Conservation (phyloP, 176 grass and related monocot species). For the Bothriochloa decipiens region DNA sequence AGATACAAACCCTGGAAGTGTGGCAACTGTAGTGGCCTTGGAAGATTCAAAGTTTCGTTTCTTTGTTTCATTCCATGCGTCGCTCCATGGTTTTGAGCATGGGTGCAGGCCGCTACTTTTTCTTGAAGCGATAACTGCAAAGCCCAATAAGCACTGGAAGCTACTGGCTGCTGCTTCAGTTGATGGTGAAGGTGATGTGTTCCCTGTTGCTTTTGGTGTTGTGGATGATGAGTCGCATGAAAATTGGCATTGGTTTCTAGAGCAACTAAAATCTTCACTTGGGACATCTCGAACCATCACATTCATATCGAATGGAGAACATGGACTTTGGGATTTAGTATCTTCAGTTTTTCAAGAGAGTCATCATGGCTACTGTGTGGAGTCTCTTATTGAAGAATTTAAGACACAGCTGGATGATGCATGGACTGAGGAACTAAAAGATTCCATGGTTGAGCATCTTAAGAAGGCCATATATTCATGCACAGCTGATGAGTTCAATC, state of each 20-base stretch:
- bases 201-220: constrained; percentile 87
- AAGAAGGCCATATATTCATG: constrained; percentile 73
- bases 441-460: constrained; percentile 76
- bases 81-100: constrained; percentile 88
- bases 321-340: constrained; percentile 75
- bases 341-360: constrained; percentile 71
- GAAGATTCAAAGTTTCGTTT: constrained; percentile 85
- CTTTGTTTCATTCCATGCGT: constrained; percentile 87
- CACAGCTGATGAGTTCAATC: constrained; percentile 78
- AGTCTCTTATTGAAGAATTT: constrained; percentile 84
- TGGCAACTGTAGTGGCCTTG: constrained; percentile 66
- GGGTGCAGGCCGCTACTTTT: constrained; percentile 88
- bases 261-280: constrained; percentile 80
- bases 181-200: constrained; percentile 75
- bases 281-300: constrained; percentile 56
- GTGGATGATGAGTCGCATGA: constrained; percentile 66
- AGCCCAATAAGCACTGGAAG: constrained; percentile 83
- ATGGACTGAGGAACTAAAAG: constrained; percentile 76
- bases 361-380: constrained; percentile 71
- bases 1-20: constrained; percentile 89
- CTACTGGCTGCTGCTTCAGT: constrained; percentile 78
- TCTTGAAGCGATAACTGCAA: constrained; percentile 76
- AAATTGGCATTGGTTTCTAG: constrained; percentile 94
- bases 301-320: constrained; percentile 87
- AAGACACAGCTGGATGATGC: constrained; percentile 68